phyloP scores from a whole-genome alignment of 257 asterid genomes.

The Plantago elongata region DNA sequence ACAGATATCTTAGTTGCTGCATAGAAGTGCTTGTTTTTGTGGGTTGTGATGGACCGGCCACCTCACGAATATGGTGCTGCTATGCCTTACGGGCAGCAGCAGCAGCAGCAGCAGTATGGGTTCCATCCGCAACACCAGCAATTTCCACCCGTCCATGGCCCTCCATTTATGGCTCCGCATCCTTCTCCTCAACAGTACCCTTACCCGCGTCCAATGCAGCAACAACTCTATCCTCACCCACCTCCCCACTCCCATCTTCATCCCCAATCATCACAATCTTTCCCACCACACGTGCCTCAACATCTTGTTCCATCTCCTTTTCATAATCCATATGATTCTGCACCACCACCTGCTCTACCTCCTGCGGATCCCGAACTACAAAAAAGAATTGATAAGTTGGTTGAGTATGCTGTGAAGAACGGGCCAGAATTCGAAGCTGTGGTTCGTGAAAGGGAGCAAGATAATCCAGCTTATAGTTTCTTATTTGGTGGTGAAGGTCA shows the following conservation, averaged over 20 bases:
- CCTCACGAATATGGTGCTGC: conserved; percentile 81
- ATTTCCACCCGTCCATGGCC: conserved; percentile 74
- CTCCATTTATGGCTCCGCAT: conserved; percentile 78
- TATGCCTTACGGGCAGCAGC: conserved; percentile 75
- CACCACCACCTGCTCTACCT: conserved; percentile 81
- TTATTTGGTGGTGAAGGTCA: conserved; percentile 98
- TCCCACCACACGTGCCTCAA: conserved; percentile 71
- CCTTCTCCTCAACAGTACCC: conserved; percentile 85
- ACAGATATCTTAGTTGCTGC: not conserved
- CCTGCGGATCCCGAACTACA: conserved; percentile 92
- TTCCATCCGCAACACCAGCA: conserved; percentile 91
- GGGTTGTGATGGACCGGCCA: conserved; percentile 67
- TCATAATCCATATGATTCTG: conserved; percentile 64
- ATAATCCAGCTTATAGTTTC: conserved; percentile 82
- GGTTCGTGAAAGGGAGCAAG: conserved; percentile 94
- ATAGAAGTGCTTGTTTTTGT: conserved; percentile 8
- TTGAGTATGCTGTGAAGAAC: conserved; percentile 84
- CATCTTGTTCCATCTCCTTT: conserved; percentile 63
- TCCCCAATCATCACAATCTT: conserved; percentile 69
- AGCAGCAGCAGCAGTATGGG: conserved; percentile 70
- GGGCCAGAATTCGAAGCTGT: conserved; percentile 97
- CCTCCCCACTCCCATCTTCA: conserved; percentile 73
- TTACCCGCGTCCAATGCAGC: conserved; percentile 75
- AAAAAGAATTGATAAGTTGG: conserved; percentile 85
- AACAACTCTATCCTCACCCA: conserved; percentile 63